These are phyloP conservation scores for Didymosphaeria variabile DNA, from an alignment of 2,329 filamentous ascomycete species.

Conservation along the genomic window DNA sequence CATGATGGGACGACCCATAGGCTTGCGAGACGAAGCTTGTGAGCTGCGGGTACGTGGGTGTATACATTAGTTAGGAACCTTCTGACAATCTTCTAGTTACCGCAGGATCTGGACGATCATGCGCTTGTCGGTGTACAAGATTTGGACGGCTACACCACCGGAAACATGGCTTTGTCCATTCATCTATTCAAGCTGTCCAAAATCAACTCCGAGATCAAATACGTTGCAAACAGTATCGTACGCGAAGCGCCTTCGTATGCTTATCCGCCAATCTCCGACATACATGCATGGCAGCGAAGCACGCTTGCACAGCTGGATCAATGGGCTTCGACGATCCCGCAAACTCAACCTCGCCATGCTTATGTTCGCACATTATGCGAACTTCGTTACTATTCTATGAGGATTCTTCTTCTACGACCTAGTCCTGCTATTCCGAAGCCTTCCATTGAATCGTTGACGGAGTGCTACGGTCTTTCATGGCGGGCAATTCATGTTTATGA, in stretches of 20 bases:
- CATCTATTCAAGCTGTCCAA: slow-evolving; percentile 60
- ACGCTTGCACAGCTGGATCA: slow-evolving; percentile 33
- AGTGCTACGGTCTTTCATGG: slow-evolving; percentile 57
- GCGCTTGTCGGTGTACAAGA: slow-evolving; percentile 9
- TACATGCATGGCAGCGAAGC: slow-evolving; percentile 44
- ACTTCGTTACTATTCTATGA: slow-evolving; percentile 59
- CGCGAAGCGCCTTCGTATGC: slow-evolving; percentile 59
- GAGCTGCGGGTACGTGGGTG: slow-evolving; percentile 15
- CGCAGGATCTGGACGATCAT: slow-evolving; percentile 28
- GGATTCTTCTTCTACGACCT: slow-evolving; percentile 61
- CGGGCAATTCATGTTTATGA: slow-evolving; percentile 54
- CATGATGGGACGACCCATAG: slow-evolving; percentile 66
- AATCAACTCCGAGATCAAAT: slow-evolving; percentile 63
- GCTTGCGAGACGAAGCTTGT: slow-evolving; percentile 61
- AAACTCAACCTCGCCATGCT: background rate
- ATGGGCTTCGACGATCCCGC: slow-evolving; percentile 16
- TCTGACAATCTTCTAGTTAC: slow-evolving; percentile 19
- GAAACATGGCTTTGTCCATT: slow-evolving; percentile 35
- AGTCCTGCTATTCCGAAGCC: slow-evolving; percentile 61
- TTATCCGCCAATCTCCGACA: slow-evolving; percentile 44
- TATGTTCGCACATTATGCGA: slow-evolving; percentile 51
- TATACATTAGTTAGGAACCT: background rate
- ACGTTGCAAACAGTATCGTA: slow-evolving; percentile 60
- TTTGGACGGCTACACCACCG: background rate
- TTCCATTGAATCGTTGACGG: slow-evolving; percentile 32